Base-by-base conservation (phyloP, 2,329 filamentous ascomycete species). In the Fusarium verticillioides region DNA sequence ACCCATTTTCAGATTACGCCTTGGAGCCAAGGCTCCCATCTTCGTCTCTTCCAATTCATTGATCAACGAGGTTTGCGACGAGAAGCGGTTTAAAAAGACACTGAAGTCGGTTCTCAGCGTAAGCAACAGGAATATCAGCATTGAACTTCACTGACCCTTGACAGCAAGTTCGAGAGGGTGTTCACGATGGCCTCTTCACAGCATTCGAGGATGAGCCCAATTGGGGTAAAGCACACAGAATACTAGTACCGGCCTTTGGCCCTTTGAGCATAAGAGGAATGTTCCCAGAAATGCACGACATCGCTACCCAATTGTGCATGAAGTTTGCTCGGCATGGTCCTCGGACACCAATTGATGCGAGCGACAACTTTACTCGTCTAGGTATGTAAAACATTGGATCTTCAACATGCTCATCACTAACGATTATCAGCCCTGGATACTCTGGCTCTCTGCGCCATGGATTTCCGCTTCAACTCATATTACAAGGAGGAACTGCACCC, bases 401-500 rank as follows among this genome's bases (percentile, higher is more conserved):
- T 18, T 34, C 13, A 36, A 18, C 34, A 23, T 30, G 18, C 9
- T 21, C 19, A 28, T 37, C 23, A 39, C 62, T 67, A 7, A 68
- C 46, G 18, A 18, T 9, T 19, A 9, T 4, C 28, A 68, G 90
- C 92, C 0, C 86, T 95, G 5, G 93, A 95, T 78, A 92, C 92
- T 0, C 86, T 95, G 13, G 91, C 91, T 3, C 85, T 95, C 6
- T 92, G 91, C 79, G 85, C 89, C n/a, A 92, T 93, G 89, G 88
- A 88, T 42, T 92, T 87, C 66, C 89, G 92, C 23, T 94, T 94
- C 85, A 94, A 94, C 81, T 91, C 89, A 2, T 94, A 91, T 81
- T 95, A 94, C 78, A 85, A 86, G 34, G 88, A 93, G 19, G 85
- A 89, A 13, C 83, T 92, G 79, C 93, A 95, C 73, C 92, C 92